phyloP scores from a whole-genome alignment of 805 yeast genomes.

The Clavispora vitiphila region DNA sequence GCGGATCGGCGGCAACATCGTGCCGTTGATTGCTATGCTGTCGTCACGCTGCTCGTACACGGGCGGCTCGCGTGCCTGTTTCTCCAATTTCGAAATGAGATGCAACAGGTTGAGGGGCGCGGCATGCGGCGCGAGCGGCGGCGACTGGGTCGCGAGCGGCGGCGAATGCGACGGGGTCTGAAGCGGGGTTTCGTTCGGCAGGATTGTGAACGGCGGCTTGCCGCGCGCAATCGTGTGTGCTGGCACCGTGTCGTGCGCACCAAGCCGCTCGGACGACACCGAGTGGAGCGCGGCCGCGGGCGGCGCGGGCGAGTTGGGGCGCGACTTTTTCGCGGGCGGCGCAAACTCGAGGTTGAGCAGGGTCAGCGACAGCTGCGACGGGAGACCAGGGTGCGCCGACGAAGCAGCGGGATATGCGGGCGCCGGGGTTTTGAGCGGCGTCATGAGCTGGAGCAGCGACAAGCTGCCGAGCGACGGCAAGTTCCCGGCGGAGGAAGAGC shows the following conservation, averaged over 20 bases:
- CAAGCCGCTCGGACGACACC: not conserved
- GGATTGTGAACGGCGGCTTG: slow-evolving; percentile 21
- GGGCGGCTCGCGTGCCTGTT: slow-evolving; percentile 11
- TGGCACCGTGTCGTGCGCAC: not conserved
- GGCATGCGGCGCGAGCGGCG: too few relatives aligned
- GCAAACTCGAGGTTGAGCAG: slow-evolving; percentile 35
- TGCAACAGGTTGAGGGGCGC: slow-evolving; percentile 18
- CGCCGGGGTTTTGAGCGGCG: slow-evolving; percentile 30
- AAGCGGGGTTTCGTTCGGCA: slow-evolving; percentile 45
- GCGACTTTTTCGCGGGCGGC: slow-evolving; percentile 35
- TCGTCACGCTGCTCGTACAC: slow-evolving; percentile 13
- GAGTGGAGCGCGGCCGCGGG: slow-evolving; percentile 4
- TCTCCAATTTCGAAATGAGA: slow-evolving; percentile 23
- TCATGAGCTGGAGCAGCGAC: slow-evolving; percentile 32
- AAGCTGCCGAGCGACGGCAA: slow-evolving; percentile 13
- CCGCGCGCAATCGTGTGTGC: slow-evolving; percentile 6
- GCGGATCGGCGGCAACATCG: slow-evolving; percentile 39
- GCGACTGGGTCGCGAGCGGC: slow-evolving; percentile 27
- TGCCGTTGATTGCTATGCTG: slow-evolving; percentile 37
- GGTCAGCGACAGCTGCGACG: slow-evolving; percentile 26
- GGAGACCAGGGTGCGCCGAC: slow-evolving; percentile 6
- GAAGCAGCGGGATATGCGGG: slow-evolving; percentile 7
- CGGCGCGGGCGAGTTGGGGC: slow-evolving; percentile 43
- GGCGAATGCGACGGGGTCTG: slow-evolving; percentile 49
- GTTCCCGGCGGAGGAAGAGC: slow-evolving; percentile 14